A percentile compares a stretch with the other conserved stretches of the same genome.
phyloP scores from a whole-genome alignment of 176 grass and related monocot species.

The Areca catechu region DNA sequence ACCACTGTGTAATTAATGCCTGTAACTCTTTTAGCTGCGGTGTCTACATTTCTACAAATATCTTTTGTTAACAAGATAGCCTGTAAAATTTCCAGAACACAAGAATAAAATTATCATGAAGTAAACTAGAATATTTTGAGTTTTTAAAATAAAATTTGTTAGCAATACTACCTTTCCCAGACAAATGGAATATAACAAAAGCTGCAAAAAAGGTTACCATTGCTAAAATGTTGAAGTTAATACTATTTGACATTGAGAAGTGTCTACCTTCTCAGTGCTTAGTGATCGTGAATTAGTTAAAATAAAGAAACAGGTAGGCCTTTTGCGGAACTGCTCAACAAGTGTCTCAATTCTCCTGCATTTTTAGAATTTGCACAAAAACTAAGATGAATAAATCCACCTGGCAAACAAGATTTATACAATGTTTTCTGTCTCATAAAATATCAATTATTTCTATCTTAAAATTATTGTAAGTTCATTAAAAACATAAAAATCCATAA shows the following conservation, averaged over 20 bases:
- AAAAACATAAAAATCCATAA: too few relatives aligned
- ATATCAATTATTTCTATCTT: constrained; percentile 9
- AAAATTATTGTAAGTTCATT: background rate
- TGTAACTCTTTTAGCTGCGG: constrained; percentile 59
- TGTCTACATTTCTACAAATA: constrained; percentile 83
- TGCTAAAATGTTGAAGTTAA: too few relatives aligned
- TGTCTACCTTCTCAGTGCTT: constrained; percentile 72
- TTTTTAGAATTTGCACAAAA: constrained; percentile 15
- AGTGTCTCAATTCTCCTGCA: constrained; percentile 77
- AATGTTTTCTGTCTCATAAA: background rate
- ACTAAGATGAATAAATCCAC: constrained; percentile 5
- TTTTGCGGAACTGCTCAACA: constrained; percentile 65
- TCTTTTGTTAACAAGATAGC: constrained; percentile 58
- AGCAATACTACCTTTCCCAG: too few relatives aligned
- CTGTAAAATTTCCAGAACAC: constrained; percentile 28
- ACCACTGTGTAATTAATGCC: constrained; percentile 85
- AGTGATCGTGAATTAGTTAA: constrained; percentile 92
- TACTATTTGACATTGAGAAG: background rate
- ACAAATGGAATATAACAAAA: too few relatives aligned
- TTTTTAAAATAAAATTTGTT: too few relatives aligned
- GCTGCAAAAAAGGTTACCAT: too few relatives aligned
- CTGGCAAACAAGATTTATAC: too few relatives aligned
- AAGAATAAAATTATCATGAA: background rate
- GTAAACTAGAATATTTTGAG: too few relatives aligned
- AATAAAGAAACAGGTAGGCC: constrained; percentile 82